These are phyloP conservation scores for Blastocystis sp. DNA, from an alignment of 352 stramenopile genomes.

Conservation along the genomic window DNA sequence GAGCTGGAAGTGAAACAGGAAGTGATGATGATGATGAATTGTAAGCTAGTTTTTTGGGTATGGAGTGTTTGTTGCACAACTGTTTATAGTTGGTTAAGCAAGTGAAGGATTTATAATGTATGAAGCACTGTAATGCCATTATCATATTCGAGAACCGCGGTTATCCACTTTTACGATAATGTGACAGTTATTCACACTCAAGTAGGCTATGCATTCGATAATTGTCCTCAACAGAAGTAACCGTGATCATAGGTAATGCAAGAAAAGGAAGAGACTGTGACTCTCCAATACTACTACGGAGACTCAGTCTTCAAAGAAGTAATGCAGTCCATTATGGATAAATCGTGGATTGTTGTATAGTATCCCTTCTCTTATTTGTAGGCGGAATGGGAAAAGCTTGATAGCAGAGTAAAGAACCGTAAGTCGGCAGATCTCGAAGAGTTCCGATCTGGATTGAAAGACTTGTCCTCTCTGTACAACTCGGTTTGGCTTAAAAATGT, in stretches of 20 bases:
- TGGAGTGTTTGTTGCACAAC: not conserved
- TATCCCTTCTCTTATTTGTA: not conserved
- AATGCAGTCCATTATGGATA: conserved; percentile 66
- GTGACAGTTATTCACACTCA: not conserved
- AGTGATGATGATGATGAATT: conserved; percentile 66
- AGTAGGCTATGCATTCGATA: not conserved
- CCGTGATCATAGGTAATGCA: conserved; percentile 30
- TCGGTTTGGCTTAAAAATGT: conserved; percentile 63
- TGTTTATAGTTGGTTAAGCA: too few species aligned
- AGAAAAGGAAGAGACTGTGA: conserved; percentile 30
- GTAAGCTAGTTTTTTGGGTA: conserved; percentile 22
- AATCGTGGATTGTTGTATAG: conserved; percentile 38
- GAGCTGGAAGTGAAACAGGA: not conserved
- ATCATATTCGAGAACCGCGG: not conserved
- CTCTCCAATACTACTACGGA: conserved; percentile 52
- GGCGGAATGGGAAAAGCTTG: conserved; percentile 67
- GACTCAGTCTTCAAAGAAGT: conserved; percentile 67
- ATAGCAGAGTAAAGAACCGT: conserved; percentile 48
- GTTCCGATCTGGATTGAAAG: conserved; percentile 59
- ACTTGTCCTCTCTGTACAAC: conserved; percentile 61
- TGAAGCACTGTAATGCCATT: not conserved
- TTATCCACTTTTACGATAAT: not conserved
- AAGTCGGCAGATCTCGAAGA: conserved; percentile 67
- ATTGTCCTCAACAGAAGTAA: not conserved
- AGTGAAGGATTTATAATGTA: too few species aligned